A percentile compares a stretch with the other conserved stretches of the same genome.
Conservation (phyloP, 2,329 filamentous ascomycete species). For the Acarospora socialis region DNA sequence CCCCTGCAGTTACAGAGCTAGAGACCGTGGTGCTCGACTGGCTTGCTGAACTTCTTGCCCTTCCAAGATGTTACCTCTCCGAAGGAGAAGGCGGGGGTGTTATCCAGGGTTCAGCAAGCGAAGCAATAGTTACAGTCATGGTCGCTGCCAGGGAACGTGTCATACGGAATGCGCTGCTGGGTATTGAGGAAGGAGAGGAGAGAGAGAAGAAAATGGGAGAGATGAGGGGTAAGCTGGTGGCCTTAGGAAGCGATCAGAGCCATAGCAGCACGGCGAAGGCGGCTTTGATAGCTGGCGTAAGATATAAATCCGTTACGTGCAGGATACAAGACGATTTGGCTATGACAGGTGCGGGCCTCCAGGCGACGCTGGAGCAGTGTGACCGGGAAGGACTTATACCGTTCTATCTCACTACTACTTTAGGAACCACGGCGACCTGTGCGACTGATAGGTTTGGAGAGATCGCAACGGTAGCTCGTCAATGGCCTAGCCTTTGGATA, state of each 20-base stretch:
- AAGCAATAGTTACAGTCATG: slow-evolving; percentile 75
- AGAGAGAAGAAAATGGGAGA: slow-evolving; percentile 56
- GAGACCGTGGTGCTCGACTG: slow-evolving; percentile 91
- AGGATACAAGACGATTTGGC: slow-evolving; percentile 49
- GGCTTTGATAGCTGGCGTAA: slow-evolving; percentile 71
- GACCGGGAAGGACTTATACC: slow-evolving; percentile 59
- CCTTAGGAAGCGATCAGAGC: slow-evolving; percentile 61
- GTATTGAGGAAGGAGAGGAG: slow-evolving; percentile 35
- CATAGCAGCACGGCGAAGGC: slow-evolving; percentile 82
- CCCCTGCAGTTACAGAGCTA: slow-evolving; percentile 79
- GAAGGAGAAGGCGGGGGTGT: slow-evolving; percentile 69
- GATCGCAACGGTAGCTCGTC: slow-evolving; percentile 42
- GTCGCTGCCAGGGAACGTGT: slow-evolving; percentile 75
- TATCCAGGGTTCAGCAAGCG: slow-evolving; percentile 84
- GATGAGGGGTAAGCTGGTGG: slow-evolving; percentile 59
- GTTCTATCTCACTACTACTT: slow-evolving; percentile 70
- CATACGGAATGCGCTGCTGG: slow-evolving; percentile 42
- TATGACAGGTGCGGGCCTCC: slow-evolving; percentile 52
- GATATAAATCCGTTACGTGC: slow-evolving; percentile 57
- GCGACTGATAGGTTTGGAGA: slow-evolving; percentile 68
- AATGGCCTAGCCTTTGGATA: slow-evolving; percentile 58
- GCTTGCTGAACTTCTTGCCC: slow-evolving; percentile 59
- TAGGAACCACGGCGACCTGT: slow-evolving; percentile 81
- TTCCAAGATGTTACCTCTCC: slow-evolving; percentile 62
- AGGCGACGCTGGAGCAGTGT: slow-evolving; percentile 48